Evolutionary conservation across 2,329 filamentous ascomycete genomes (phyloP), one percentile per base, ranked within the genome.

Genomic region (Scopulariopsis brevicaulis): DNA sequence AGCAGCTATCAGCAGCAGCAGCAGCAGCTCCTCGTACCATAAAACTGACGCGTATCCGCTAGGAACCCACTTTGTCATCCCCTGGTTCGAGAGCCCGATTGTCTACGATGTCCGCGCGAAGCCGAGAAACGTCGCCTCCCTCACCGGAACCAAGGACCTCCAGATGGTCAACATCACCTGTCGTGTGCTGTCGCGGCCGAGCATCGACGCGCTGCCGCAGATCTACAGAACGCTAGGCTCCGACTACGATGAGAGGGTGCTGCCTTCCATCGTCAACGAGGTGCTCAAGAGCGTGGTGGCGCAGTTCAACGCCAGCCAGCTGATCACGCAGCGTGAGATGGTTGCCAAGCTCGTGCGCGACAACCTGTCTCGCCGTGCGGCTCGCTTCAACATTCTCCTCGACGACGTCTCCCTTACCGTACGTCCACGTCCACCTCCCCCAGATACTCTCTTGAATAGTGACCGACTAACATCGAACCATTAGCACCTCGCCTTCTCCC

Each of bases 161-260:
- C 94, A 99, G 79, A 99, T 99, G 94, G 94, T 97, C 70, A 99
- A 99, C 83, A 97, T 99, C 71, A 99, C 93, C 69, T 99, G 94
- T 76, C 93, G 94, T 89, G 94, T 99, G 60, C 89, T 99, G 57
- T 96, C 93, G 60, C 82, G 91, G 66, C 94, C 94, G 59, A 85
- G 91, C 59, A 78, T 99, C 68, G 85, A 89, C 64, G 89, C 92
- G 35, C 84, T 99, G 50, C 94, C 94, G 20, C 90, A 96, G 76
- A 99, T 99, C 69, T 99, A 97, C 81, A 83, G 94, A 64, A 99
- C 94, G 1, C 82, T 99, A 40, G 94, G 94, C 58, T 86, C 86
- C 59, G 94, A 99, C 75, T 99, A 97, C 71, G 94, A 99, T 68
- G 94, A 99, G 83, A 82, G 94, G 61, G 91, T 99, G 50, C 80